Evolutionary conservation across 805 yeast genomes (phyloP), one percentile per base, ranked within the genome.

Genomic region (Barnettozyma populi): DNA sequence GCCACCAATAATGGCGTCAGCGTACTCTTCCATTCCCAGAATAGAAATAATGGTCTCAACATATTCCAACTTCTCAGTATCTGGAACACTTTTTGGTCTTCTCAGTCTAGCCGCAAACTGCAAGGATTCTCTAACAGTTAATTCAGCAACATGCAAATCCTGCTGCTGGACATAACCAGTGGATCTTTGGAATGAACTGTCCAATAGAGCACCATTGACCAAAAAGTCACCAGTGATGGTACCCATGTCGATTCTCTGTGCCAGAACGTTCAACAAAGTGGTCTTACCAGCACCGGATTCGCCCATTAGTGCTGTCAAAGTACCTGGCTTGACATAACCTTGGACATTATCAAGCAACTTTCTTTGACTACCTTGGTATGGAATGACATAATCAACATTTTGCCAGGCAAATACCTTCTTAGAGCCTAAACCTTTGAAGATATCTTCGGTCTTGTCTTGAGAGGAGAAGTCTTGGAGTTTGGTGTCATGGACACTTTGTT

Each of bases 1-100:
- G 51, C 75, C 79, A 66, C 87, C 88, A 50, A 82, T 84, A 56
- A 82, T 68, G 8, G 87, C 87, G 57, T 82, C 85, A 19, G 85
- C 78, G 60, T 80, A 81, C 18, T 68, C 57, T 44, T 65, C 66
- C 84, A 82, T 79, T 55, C 79, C 84, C 54, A 82, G 68, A 48
- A 82, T 70, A 45, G 74, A 70, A 55, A 82, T 77, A 43, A 81
- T 75, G 49, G 78, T 73, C 50, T 82, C 86, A 47, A 82, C 87
- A 57, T 82, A 83, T 1, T 68, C 78, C 41, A 77, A 66, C 59
- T 82, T 83, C 53, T 82, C 87, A 23, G 63, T 65, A 18, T 63
- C 63, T 7, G 85, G 65, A 35, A 76, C 78, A 36, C 55, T 49
- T 18, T 65, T 59, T 11, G 86, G 83, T 64, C 80, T 86, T 67